A percentile compares a stretch with the other conserved stretches of the same genome.
Evolutionary conservation across 306 rosid genomes (phyloP).

Genomic region (Trichosanthes truncata): DNA sequence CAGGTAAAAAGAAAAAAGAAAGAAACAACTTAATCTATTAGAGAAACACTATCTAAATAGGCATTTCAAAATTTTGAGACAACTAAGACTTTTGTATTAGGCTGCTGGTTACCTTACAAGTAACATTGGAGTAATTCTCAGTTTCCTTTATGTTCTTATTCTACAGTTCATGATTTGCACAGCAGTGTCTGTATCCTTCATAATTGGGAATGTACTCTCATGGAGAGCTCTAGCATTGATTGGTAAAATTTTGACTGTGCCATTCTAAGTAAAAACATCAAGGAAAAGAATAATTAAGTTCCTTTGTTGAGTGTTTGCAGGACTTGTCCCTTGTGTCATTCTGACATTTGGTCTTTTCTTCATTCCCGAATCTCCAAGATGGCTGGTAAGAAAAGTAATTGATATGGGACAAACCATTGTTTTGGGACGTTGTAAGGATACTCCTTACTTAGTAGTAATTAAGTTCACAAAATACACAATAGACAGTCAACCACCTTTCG

Average conservation of each 20-base stretch:
- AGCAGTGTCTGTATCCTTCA: constrained; percentile 60
- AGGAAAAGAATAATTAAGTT: background rate
- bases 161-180: constrained; percentile 61
- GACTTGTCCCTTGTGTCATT: constrained; percentile 62
- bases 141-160: constrained; percentile 2
- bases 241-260: constrained; percentile 26
- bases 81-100: background rate
- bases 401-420: background rate
- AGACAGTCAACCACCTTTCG: too few relatives aligned
- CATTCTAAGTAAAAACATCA: constrained; percentile 1
- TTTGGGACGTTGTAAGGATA: background rate
- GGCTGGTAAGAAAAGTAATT: constrained; percentile 52
- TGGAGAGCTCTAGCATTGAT: constrained; percentile 72
- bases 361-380: constrained; percentile 97
- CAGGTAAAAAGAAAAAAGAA: constrained; percentile 35
- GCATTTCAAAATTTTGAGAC: background rate
- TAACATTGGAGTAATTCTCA: background rate
- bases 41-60: background rate
- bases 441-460: too few relatives aligned
- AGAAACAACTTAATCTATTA: background rate
- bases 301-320: constrained; percentile 32
- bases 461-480: too few relatives aligned
- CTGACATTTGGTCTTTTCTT: constrained; percentile 69
- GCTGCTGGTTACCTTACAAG: background rate
- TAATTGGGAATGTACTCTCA: constrained; percentile 64